Percentiles rank a stretch among this genome's conserved stretches.
Evolutionary conservation across 2,329 filamentous ascomycete species (phyloP).

Genomic region (Cercospora sp.): DNA sequence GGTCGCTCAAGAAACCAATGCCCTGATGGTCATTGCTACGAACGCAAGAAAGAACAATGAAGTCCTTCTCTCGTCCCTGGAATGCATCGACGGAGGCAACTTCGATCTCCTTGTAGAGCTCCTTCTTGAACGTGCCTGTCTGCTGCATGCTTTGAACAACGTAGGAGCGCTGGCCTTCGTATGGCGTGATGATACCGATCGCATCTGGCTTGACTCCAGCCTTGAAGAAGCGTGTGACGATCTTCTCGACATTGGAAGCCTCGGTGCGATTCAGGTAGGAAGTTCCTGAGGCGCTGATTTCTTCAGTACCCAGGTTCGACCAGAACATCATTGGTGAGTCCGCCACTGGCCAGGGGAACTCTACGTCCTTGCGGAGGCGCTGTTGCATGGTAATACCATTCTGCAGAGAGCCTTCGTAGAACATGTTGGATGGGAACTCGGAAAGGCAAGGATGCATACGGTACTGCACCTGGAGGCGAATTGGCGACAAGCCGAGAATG

Average conservation of each 20-base stretch:
- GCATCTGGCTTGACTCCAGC: constrained; percentile 90
- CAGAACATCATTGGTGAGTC: constrained; percentile 99
- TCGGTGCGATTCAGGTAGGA: constrained; percentile 98
- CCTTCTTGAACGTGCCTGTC: constrained; percentile 95
- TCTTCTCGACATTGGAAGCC: constrained; percentile 96
- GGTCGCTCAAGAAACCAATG: constrained; percentile 97
- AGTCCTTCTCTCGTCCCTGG: constrained; percentile 98
- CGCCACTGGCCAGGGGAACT: constrained; percentile 94
- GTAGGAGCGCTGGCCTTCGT: constrained; percentile 96
- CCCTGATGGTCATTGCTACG: constrained; percentile 98
- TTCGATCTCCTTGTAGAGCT: constrained; percentile 97
- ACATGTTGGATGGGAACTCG: constrained; percentile 99
- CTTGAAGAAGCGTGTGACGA: constrained; percentile 98
- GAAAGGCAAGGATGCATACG: constrained; percentile 98
- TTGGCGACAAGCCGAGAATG: constrained; percentile 84
- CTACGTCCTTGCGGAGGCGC: constrained; percentile 85
- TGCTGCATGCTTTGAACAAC: constrained; percentile 99
- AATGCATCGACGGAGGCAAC: constrained; percentile 98
- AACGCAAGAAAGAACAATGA: constrained; percentile 95
- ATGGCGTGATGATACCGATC: constrained; percentile 97
- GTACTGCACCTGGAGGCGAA: constrained; percentile 94
- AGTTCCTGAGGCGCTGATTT: constrained; percentile 95
- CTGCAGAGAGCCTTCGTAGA: constrained; percentile 95
- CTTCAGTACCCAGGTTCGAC: constrained; percentile 96
- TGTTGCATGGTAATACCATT: constrained; percentile 92